A percentile compares a stretch with the other conserved stretches of the same genome.
phyloP scores from a whole-genome alignment of 805 yeast species.

The Metschnikowia chrysomelidarum region DNA sequence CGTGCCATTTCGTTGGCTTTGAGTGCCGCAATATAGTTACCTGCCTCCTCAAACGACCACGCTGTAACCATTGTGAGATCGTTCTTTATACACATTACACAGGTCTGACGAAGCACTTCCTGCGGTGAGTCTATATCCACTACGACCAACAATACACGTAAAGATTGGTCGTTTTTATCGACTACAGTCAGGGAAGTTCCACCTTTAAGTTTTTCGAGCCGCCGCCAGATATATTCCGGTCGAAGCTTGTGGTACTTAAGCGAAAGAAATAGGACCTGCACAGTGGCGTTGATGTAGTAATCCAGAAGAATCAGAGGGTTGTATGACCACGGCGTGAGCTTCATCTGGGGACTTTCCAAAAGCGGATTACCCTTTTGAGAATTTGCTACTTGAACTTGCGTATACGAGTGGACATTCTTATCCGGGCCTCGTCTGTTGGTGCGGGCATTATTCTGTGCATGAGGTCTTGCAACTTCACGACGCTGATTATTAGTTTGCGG shows the following conservation, averaged over 20 bases:
- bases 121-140: constrained; percentile 63
- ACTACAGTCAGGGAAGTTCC: constrained; percentile 25
- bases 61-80: constrained; percentile 49
- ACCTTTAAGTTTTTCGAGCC: constrained; percentile 44
- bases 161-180: constrained; percentile 37
- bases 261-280: constrained; percentile 61
- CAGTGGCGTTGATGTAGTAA: constrained; percentile 57
- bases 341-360: constrained; percentile 47
- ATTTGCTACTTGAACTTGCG: constrained; percentile 53
- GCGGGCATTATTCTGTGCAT: not conserved
- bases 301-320: constrained; percentile 55
- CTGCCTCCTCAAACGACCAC: constrained; percentile 52
- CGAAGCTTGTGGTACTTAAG: constrained; percentile 72
- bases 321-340: constrained; percentile 52
- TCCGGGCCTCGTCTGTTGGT: constrained; percentile 3
- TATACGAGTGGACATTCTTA: constrained; percentile 15
- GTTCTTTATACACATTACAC: constrained; percentile 48
- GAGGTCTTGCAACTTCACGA: not conserved
- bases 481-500: not conserved
- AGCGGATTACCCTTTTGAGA: constrained; percentile 75
- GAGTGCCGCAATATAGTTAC: constrained; percentile 39
- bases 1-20: constrained; percentile 39
- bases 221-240: constrained; percentile 68
- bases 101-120: constrained; percentile 46
- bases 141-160: constrained; percentile 57